Evolutionary conservation across 2,329 filamentous ascomycete genomes (phyloP), one percentile per base, ranked within the genome.

Genomic region (Elsinoe perseae): DNA sequence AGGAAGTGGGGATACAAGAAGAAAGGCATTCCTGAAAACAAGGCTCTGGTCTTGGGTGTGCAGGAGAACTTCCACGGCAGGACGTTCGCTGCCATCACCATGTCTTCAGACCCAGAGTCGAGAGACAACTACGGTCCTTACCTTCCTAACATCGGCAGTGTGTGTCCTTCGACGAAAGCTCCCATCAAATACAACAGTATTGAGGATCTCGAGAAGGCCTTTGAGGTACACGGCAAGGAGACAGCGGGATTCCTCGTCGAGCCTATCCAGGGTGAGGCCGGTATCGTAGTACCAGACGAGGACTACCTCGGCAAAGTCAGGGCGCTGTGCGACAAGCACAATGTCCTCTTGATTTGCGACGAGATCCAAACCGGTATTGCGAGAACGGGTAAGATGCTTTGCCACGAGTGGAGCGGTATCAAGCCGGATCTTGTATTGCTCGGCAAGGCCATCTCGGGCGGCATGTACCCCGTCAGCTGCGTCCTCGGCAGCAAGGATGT

Each of bases 291-390:
- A 8, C 93, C 93, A 4, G 87, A 92, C 63, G 88, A 92, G 53
- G 85, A 85, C 72, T 98, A 98, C 74, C 82, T 98, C 30, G 73
- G 77, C 63, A 83, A 85, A 66, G 88, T 91, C 44, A 82, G 89
- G 56, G 86, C 81, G 21, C 84, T 97, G 21, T 98, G 93, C 78
- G 89, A 89, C 73, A 87, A 95, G 79, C 83, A 97, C 79, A 95
- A 96, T 62, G 90, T 95, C 36, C 83, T 98, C 48, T 77, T 98
- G 68, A 97, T 98, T 72, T 95, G 89, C 72, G 93, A 98, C 70
- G 93, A 98, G 79, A 96, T 98, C 66, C 93, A 98, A 75, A 98
- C 93, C 4, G 92, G 92, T 63, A 95, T 98, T 68, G 93, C 90
- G 56, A 85, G 93, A 61, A 98, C 93, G 16, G 93, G 93, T 54